Base-by-base conservation (phyloP, 2,329 filamentous ascomycete species). In the Fusarium sp. region DNA sequence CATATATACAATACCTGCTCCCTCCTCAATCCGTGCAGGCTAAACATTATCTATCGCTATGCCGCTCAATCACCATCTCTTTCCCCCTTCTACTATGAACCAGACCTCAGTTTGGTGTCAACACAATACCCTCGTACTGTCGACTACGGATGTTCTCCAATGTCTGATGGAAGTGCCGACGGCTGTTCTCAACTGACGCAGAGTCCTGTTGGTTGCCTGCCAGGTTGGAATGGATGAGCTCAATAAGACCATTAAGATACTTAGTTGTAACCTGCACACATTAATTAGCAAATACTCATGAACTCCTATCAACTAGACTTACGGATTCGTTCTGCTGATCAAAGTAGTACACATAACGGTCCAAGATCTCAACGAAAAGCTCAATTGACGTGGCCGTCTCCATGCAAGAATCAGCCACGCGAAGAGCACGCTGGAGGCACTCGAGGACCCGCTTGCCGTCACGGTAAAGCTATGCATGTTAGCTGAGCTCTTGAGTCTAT, bases 261-360 rank as follows among this genome's bases (percentile, higher is more conserved):
- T 98, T 98, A 4, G 92, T 98, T 7, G 96, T 99, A 39, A 99
- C 87, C 87, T 89, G 42, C 11, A 6, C 28, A 10, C 19, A 50
- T 77, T 65, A 21, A 50, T 77, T 65, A 76, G 67, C 40, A 31
- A 40, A 17, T 34, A 19, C 28, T 28, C 22, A 15, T 7, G 19
- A 21, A 22, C 8, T 22, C 34, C 4, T 11, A 22, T 24, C 39
- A 6, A 19, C 13, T n/a, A 21, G 33, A 76, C 86, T 76, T 78
- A 88, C 96, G 71, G 94, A 94, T 82, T 99, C 96, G 80, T 99
- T 99, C 78, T 97, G 94, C 80, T 99, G 95, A 80, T 99, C 96
- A 83, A 98, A 99, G 84, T 98, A 99, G 81, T 99, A 99, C 54
- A 98, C 94, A 78, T 99, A 99, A 80, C 96, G 90, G 80, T 99